Evolutionary conservation across 495 filamentous ascomycete species (phyloP).

Genomic region (Thozetella sp.): DNA sequence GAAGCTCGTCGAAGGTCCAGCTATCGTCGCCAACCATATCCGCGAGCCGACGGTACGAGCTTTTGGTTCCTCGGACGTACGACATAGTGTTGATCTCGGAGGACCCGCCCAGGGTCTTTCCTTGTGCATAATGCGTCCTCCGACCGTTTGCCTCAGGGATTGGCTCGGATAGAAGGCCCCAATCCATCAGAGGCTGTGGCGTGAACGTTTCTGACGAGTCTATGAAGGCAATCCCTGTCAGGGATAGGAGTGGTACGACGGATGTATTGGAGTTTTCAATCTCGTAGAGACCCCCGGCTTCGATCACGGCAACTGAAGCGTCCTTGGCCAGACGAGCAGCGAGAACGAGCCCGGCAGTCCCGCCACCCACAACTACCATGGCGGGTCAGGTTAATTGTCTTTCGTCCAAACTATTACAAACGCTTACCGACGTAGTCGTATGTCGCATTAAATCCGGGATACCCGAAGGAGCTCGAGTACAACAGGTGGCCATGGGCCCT

Average conservation of each 20-base stretch:
- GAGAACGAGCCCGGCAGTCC: conserved; percentile 51
- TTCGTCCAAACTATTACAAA: background rate
- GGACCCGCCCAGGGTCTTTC: conserved; percentile 44
- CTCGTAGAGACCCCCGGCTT: conserved; percentile 61
- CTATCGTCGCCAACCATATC: conserved; percentile 40
- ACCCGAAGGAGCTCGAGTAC: background rate
- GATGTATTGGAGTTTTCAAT: conserved; percentile 41
- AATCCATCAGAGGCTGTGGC: conserved; percentile 41
- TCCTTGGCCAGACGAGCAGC: conserved; percentile 46
- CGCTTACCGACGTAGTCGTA: conserved; percentile 11
- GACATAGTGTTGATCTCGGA: conserved; percentile 55
- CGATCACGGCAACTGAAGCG: conserved; percentile 43
- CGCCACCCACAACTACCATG: conserved; percentile 51
- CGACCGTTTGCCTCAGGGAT: conserved; percentile 30
- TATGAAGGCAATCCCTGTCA: conserved; percentile 8
- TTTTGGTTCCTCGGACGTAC: conserved; percentile 36
- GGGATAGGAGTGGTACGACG: conserved; percentile 34
- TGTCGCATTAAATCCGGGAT: background rate
- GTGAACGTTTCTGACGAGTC: conserved; percentile 8
- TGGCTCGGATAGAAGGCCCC: conserved; percentile 44
- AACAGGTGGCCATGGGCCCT: no score
- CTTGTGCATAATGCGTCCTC: conserved; percentile 37
- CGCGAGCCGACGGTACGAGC: conserved; percentile 48
- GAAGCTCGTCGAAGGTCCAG: conserved; percentile 44
- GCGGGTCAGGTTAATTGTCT: background rate